These are phyloP conservation scores for Apophysomyces ossiformis DNA, from an alignment of 371 early-diverging fungal species.

Conservation along the genomic window DNA sequence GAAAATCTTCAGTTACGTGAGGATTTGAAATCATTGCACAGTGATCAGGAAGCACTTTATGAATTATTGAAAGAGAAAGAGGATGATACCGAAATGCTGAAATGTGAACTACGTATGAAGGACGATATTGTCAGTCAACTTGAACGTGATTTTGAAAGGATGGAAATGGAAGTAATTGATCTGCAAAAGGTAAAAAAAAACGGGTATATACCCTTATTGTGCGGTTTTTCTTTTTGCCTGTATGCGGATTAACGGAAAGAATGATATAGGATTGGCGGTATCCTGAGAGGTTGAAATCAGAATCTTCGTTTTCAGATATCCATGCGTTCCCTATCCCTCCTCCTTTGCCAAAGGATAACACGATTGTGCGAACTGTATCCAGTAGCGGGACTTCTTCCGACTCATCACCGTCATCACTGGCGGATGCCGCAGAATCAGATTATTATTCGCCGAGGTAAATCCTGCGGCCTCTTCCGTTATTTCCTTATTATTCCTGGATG, in stretches of 20 bases:
- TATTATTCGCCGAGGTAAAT: slow-evolving; percentile 1
- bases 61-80: slow-evolving; percentile 43
- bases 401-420: slow-evolving; percentile 7
- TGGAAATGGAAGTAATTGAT: slow-evolving; percentile 46
- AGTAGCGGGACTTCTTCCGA: slow-evolving; percentile 4
- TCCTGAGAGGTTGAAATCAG: slow-evolving; percentile 27
- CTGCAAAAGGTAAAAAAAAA: slow-evolving; percentile 43
- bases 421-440: not conserved
- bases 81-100: slow-evolving; percentile 43
- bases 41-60: slow-evolving; percentile 35
- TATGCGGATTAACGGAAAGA: not conserved
- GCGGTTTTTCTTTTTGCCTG: not conserved
- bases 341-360: slow-evolving; percentile 20
- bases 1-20: slow-evolving; percentile 39
- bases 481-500: not conserved
- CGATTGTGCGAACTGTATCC: not conserved
- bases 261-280: slow-evolving; percentile 25
- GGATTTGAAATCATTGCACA: slow-evolving; percentile 26
- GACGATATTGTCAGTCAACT: slow-evolving; percentile 51
- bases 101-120: slow-evolving; percentile 45
- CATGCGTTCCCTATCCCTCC: slow-evolving; percentile 42
- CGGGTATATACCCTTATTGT: not conserved
- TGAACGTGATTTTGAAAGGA: slow-evolving; percentile 49
- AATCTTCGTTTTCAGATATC: slow-evolving; percentile 35
- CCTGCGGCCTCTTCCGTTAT: not conserved